Base-by-base conservation (phyloP, 1,284 basidiomycete genomes). In the Exobasidium rhododendri region DNA sequence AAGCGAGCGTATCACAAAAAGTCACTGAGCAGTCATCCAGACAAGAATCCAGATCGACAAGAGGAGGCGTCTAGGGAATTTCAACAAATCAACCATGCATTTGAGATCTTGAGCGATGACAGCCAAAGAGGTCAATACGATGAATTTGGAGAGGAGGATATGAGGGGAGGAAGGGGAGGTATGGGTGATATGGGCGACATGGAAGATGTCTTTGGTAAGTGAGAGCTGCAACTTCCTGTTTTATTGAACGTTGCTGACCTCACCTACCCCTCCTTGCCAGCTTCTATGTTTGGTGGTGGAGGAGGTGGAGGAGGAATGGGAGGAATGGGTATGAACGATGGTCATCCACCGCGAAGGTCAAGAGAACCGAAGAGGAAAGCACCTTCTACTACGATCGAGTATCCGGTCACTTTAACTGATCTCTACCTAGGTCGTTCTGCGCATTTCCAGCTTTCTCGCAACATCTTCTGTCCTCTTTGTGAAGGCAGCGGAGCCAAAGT, bases 341-440 rank as follows among this genome's bases (percentile, higher is more conserved):
- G 66, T 49, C 53, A 83, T 82, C 59, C 83, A 82, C 54, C 80
- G 71, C 62, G 81, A 74, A 57, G 83, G 75, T 68, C 81, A 76
- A 74, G 77, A 79, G 20, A 64, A 47, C 75, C 81, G 69, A 29
- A 28, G 26, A 64, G 82, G 58, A 32, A 56, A 61, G 45, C 65
- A 73, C 52, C 52, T 46, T 70, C 75, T 53, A 65, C 69, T 0
- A 58, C 75, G 35, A 87, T 96, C 66, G 85, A 87, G 2, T 90
- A 94, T 77, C 84, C 89, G 20, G 91, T 97, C 61, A 88, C 89
- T 3, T 84, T 98, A 35, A 92, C 96, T 79, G 94, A 97, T 78
- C 83, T 94, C 29, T 97, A 92, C 81, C 90, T 89, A 64, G 94
- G 94, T 32, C 94, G 93, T 80, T 86, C 85, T 14, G 88, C 94